These are phyloP conservation scores for Miscanthus sacchariflorus DNA, from an alignment of 202 grass and related monocot genomes.

Conservation along the genomic window DNA sequence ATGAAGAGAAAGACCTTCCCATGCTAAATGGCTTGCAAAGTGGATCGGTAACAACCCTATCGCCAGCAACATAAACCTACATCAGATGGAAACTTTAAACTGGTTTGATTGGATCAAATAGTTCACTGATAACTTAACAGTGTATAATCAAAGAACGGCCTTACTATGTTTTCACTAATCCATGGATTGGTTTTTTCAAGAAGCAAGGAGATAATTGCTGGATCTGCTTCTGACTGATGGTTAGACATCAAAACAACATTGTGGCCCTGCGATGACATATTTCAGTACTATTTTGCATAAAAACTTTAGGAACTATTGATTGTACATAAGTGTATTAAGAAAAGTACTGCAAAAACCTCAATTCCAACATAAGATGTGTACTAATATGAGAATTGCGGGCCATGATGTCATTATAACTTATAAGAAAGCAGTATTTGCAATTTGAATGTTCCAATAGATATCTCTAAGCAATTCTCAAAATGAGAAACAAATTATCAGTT, in stretches of 20 bases:
- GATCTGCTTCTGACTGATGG: constrained; percentile 97
- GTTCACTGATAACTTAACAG: constrained; percentile 45
- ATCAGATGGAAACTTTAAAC: constrained; percentile 27
- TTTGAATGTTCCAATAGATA: constrained; percentile 37
- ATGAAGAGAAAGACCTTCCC: constrained; percentile 80
- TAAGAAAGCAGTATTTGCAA: constrained; percentile 8
- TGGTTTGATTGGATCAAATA: constrained; percentile 34
- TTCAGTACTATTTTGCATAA: constrained; percentile 24
- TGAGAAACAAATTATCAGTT: background rate
- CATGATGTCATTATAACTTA: background rate
- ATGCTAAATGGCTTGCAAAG: constrained; percentile 99
- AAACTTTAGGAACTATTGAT: constrained; percentile 4
- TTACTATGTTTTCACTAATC: constrained; percentile 92
- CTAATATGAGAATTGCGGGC: background rate
- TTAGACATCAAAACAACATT: constrained; percentile 99
- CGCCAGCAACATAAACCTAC: constrained; percentile 94
- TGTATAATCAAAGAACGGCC: constrained; percentile 47
- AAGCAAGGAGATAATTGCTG: constrained; percentile 80
- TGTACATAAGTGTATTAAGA: background rate
- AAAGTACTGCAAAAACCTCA: constrained; percentile 1
- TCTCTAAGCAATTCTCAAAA: constrained; percentile 15
- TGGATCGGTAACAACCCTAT: constrained; percentile 90
- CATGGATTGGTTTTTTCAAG: constrained; percentile 77
- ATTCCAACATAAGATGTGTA: background rate
- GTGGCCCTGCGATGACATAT: constrained; percentile 71